Percentiles rank a stretch among this genome's conserved stretches.
Evolutionary conservation across 2,329 filamentous ascomycete genomes (phyloP).

Genomic region (Fusarium austroafricanum): DNA sequence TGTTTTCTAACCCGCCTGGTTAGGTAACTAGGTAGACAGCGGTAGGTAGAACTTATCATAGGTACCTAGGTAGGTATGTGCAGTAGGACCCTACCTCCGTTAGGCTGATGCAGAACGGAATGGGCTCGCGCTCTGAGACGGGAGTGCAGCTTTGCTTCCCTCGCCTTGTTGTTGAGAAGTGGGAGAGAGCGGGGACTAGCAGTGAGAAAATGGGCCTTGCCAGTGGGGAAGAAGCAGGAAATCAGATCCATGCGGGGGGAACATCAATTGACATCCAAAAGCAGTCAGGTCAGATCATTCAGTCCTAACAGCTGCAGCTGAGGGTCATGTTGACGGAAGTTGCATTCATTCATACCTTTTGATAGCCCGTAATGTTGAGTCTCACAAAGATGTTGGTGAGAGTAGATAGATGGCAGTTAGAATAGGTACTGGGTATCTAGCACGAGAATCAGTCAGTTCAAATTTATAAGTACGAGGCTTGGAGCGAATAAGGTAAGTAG

Average conservation of each 20-base stretch:
- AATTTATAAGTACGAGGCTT: neutral
- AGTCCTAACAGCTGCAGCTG: conserved; percentile 1
- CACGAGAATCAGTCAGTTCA: neutral
- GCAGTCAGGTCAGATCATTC: conserved; percentile 18
- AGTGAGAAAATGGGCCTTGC: conserved; percentile 6
- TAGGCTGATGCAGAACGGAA: conserved; percentile 23
- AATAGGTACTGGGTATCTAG: neutral
- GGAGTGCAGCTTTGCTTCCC: conserved; percentile 12
- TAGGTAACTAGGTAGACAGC: too few relatives aligned
- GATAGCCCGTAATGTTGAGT: conserved; percentile 3
- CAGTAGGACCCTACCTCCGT: too few relatives aligned
- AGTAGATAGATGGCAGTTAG: neutral
- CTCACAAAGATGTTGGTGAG: neutral
- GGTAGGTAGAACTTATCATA: too few relatives aligned
- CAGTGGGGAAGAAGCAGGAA: conserved; percentile 2
- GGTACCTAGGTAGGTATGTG: too few relatives aligned
- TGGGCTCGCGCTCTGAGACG: conserved; percentile 1
- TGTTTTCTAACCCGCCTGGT: too few relatives aligned
- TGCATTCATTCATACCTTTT: conserved; percentile 8
- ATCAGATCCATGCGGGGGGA: conserved; percentile 11
- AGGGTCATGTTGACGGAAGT: conserved; percentile 23
- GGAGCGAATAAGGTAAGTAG: neutral
- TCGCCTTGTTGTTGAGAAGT: conserved; percentile 6
- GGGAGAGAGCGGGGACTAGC: conserved; percentile 7
- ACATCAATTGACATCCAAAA: conserved; percentile 15